Base-by-base conservation (phyloP, 2,329 filamentous ascomycete genomes). In the Alternaria sp. region DNA sequence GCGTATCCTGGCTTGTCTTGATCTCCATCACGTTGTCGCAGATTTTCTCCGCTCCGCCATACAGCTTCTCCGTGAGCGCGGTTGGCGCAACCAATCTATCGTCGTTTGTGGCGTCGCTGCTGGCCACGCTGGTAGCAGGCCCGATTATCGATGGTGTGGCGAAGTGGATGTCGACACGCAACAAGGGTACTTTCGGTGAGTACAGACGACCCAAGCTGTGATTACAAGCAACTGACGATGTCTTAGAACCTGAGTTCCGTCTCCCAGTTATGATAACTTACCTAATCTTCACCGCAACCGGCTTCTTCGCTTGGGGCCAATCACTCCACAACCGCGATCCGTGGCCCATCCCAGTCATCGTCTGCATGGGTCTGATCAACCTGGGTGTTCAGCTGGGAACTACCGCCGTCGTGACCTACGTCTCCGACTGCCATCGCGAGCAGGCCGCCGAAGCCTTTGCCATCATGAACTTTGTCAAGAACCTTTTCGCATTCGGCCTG, bases 381-480 rank as follows among this genome's bases (percentile, higher is more conserved):
- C 61, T 74, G 10, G 71, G 71, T 36, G 65, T 74, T 2, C 70
- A 73, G 40, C 55, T 74, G 6, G 69, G 67, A 13, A 69, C 68
- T 23, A 74, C 71, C 5, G 61, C 61, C 9, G 65, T 72, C 11
- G 71, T 73, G 0, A 72, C 71, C 8, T 74, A 74, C 40, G 69
- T 74, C 13, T 62, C 55, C 10, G 71, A 74, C 28, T 69, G 70
- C 50, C 71, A 74, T 52, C 69, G 69, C 13, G 71, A 73, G 28
- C 67, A 71, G 46, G 65, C 70, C 5, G 65, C 69, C 2, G 71
- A 74, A 56, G 71, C 71, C 17, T 74, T 74, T 40, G 71, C 70
- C 2, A 69, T 71, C 17, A 74, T 74, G 70, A 74, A 74, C 51
- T 72, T 74, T 19, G 57, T 73, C 56, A 74, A 73, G 51, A 74